Evolutionary conservation across 2,329 filamentous ascomycete species (phyloP), one percentile per base, ranked within the genome.

Genomic region (Exserohilum turcica): DNA sequence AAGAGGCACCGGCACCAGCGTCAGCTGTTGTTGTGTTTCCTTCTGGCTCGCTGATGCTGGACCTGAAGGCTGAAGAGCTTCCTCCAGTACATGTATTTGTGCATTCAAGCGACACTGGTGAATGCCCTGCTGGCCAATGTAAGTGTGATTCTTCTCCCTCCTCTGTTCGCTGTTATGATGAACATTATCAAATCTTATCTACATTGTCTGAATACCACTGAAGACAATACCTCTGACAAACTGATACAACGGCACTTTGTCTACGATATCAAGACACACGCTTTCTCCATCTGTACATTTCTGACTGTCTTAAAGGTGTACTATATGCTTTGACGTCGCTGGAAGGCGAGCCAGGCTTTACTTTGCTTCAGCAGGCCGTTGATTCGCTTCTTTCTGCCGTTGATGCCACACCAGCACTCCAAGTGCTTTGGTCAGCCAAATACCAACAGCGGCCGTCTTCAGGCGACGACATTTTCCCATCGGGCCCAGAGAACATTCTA

Each of bases 161-260:
- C 48, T 33, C 33, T 37, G 21, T 31, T 40, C 54, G 56, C 51
- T 81, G 83, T 81, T 72, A 89, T 92, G 93, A 97, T 97, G 92
- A 96, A 82, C 77, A 77, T 48, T 78, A 81, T 77, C 83, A 95
- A 94, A 91, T 92, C 92, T 97, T 97, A 97, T 97, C 93, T 97
- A 97, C 93, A 97, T 97, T 97, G 92, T 90, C 93, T 92, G 93
- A 96, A 89, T 79, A 79, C 76, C 83, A 83, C 88, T 96, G 92
- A 95, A 86, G 92, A 94, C 83, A 82, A 74, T 57, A 59, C 81
- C 86, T 92, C 89, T 93, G 87, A 93, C 87, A 91, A 87, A 79
- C 91, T 96, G 91, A 95, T 85, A 49, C 68, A 78, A 78, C 77
- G 80, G 75, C 61, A 42, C 38, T 35, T n/a, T 16, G 19, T 24